phyloP scores from a whole-genome alignment of 2,329 filamentous ascomycete genomes.

The Pseudogymnoascus sp. region DNA sequence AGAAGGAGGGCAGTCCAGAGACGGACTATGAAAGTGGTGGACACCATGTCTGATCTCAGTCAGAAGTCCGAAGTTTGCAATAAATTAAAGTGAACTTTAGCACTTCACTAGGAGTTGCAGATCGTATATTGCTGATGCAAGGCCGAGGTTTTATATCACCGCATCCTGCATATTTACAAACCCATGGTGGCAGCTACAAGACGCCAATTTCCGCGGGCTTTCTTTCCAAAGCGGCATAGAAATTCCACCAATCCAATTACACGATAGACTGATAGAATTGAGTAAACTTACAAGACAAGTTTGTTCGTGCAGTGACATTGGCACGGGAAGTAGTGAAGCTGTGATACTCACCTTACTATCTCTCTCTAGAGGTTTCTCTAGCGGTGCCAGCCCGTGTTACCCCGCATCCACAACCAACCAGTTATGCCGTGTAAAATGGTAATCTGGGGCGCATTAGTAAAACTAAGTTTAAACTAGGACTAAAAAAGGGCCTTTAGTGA shows the following conservation, averaged over 20 bases:
- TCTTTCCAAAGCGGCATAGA: neutral
- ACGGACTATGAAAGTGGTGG: neutral
- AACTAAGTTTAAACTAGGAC: neutral
- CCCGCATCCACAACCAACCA: neutral
- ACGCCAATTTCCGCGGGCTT: neutral
- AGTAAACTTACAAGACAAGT: neutral
- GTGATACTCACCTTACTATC: neutral
- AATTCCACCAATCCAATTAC: conserved; percentile 4
- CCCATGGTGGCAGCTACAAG: neutral
- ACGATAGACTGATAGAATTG: neutral
- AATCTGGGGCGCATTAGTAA: neutral
- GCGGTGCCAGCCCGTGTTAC: neutral
- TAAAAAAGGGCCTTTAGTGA: conserved; percentile 2
- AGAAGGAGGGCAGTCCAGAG: neutral
- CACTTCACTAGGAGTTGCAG: neutral
- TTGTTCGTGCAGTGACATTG: neutral
- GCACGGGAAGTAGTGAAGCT: neutral
- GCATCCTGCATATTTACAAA: neutral
- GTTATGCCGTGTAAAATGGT: neutral
- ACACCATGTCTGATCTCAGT: neutral
- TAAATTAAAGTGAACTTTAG: neutral
- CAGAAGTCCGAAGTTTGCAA: neutral
- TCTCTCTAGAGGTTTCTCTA: neutral
- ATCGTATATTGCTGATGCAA: neutral
- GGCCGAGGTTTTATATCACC: neutral